A percentile compares a stretch with the other conserved stretches of the same genome.
phyloP scores from a whole-genome alignment of 75 land plant genomes.

The Picea sitchensis region DNA sequence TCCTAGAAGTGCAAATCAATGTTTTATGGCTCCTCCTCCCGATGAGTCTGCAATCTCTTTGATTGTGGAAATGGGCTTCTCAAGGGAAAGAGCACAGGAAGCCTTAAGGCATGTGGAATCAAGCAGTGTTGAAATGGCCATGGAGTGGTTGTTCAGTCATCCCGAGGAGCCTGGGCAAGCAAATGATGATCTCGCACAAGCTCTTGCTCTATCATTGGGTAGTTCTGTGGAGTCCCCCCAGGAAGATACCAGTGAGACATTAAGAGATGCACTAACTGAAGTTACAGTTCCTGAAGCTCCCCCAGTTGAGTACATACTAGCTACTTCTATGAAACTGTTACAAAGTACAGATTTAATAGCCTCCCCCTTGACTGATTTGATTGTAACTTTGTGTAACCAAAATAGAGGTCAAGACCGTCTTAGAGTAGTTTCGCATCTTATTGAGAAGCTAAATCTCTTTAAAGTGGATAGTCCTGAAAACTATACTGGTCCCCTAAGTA shows the following conservation, averaged over 20 bases:
- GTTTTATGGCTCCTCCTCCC: conserved; percentile 56
- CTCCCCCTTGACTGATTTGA: conserved; percentile 73
- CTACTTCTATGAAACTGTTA: conserved; percentile 59
- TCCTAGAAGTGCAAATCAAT: conserved; percentile 28
- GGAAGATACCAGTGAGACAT: conserved; percentile 17
- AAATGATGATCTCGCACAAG: conserved; percentile 93
- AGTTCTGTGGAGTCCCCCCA: conserved; percentile 38
- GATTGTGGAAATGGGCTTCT: conserved; percentile 95
- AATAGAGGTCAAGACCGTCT: conserved; percentile 80
- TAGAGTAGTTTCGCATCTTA: conserved; percentile 50
- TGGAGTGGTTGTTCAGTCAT: conserved; percentile 91
- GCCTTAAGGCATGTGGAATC: conserved; percentile 70
- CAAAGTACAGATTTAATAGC: conserved; percentile 65
- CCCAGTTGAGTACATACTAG: conserved; percentile 74
- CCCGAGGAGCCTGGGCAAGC: conserved; percentile 85
- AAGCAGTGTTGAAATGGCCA: conserved; percentile 92
- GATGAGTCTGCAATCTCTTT: conserved; percentile 89
- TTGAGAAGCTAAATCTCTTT: conserved; percentile 63
- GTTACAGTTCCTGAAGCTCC: conserved; percentile 43
- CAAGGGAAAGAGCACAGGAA: conserved; percentile 88
- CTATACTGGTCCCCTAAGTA: conserved; percentile 41
- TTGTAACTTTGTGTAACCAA: conserved; percentile 80
- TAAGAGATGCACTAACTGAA: conserved; percentile 31
- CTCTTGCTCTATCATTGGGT: conserved; percentile 89
- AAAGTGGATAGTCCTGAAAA: conserved; percentile 40